A percentile compares a stretch with the other conserved stretches of the same genome.
These are phyloP conservation scores for Letharia lupina DNA, from an alignment of 495 filamentous ascomycete species.

Conservation along the genomic window DNA sequence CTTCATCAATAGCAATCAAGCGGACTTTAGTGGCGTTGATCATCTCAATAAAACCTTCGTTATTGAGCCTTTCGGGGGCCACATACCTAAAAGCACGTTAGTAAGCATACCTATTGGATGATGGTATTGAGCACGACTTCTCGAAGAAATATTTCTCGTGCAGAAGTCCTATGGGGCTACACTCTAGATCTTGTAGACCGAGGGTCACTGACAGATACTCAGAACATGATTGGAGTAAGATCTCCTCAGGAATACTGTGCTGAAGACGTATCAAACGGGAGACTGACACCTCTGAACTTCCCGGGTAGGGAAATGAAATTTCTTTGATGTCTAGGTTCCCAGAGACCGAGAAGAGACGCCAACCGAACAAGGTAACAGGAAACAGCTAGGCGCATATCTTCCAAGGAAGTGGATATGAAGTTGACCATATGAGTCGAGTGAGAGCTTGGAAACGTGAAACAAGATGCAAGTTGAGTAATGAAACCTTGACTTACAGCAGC, in stretches of 20 bases:
- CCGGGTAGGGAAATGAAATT: neutral
- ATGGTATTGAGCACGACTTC: neutral
- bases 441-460: neutral
- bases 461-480: neutral
- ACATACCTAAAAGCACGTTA: constrained; percentile 30
- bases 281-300: neutral
- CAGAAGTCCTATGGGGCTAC: neutral
- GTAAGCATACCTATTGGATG: constrained; percentile 8
- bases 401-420: neutral
- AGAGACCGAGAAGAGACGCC: neutral
- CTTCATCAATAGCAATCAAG: constrained; percentile 50
- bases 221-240: constrained; percentile 1
- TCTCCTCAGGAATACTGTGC: neutral
- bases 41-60: constrained; percentile 47
- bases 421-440: neutral
- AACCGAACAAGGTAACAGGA: neutral
- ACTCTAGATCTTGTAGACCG: neutral
- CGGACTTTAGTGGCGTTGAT: constrained; percentile 45
- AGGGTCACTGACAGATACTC: neutral
- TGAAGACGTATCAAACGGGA: neutral
- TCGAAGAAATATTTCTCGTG: too few relatives aligned
- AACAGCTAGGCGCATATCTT: too few relatives aligned
- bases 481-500: constrained; percentile 34
- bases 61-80: constrained; percentile 51
- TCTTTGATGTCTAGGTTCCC: neutral